A percentile compares a stretch with the other conserved stretches of the same genome.
Conservation (phyloP, 2,329 filamentous ascomycete genomes). For the Lachnellula hyalina region DNA sequence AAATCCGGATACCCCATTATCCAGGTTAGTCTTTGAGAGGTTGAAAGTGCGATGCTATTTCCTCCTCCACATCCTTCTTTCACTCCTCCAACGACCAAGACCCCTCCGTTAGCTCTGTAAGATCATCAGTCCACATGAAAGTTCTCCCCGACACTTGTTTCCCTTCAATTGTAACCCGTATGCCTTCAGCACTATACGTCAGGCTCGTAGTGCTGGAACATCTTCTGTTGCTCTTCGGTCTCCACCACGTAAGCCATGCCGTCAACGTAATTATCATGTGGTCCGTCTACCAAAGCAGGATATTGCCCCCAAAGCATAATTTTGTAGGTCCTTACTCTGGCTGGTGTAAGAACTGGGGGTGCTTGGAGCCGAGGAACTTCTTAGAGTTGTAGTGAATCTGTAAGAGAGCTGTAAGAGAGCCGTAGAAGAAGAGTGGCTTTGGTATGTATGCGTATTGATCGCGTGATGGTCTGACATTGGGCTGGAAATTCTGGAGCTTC, state of each 20-base stretch:
- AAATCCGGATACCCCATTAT: background rate
- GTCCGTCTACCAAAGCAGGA: slow-evolving; percentile 13
- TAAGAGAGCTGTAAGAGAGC: slow-evolving; percentile 11
- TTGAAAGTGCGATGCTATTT: slow-evolving; percentile 18
- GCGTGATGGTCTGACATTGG: slow-evolving; percentile 10
- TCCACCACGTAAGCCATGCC: slow-evolving; percentile 7
- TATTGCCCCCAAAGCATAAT: slow-evolving; percentile 19
- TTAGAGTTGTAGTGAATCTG: slow-evolving; percentile 15
- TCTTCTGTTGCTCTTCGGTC: slow-evolving; percentile 13
- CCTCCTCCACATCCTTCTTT: slow-evolving; percentile 15
- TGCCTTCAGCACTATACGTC: slow-evolving; percentile 8
- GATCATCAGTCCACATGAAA: slow-evolving; percentile 12
- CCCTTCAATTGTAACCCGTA: slow-evolving; percentile 12
- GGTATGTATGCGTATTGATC: slow-evolving; percentile 5
- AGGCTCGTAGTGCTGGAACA: slow-evolving; percentile 13
- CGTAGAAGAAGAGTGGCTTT: slow-evolving; percentile 18
- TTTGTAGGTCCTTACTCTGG: slow-evolving; percentile 14
- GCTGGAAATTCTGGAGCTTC: slow-evolving; percentile 7
- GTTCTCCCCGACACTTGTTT: slow-evolving; percentile 9
- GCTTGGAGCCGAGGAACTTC: slow-evolving; percentile 13
- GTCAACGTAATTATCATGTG: slow-evolving; percentile 11
- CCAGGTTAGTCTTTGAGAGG: slow-evolving; percentile 9
- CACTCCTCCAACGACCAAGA: slow-evolving; percentile 18
- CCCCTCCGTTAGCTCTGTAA: slow-evolving; percentile 10
- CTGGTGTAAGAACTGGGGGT: slow-evolving; percentile 17